Base-by-base conservation (phyloP, 495 filamentous ascomycete species). In the Pseudomonodictys pantanalensis region DNA sequence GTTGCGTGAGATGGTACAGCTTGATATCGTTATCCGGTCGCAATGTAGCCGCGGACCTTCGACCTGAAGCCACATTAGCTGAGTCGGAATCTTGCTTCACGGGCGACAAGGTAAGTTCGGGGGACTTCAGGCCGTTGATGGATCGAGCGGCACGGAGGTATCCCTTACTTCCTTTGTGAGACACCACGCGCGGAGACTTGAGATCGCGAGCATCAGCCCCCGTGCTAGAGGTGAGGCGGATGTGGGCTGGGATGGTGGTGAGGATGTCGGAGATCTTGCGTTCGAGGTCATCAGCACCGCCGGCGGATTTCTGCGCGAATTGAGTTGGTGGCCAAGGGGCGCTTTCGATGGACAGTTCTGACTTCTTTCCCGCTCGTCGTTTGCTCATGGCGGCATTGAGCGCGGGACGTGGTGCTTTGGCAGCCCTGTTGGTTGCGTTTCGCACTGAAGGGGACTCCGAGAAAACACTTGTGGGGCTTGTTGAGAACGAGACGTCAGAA, bases 1-100 rank as follows among this genome's bases (percentile, higher is more conserved):
- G 80, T 30, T 91, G 86, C n/a, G 89, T 87, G 22, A 98, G 82
- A 73, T 98, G 92, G 64, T 97, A 98, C 1, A 97, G 80, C 69
- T 90, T 57, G 60, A 63, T 57, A 32, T 63, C 60, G 18, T 63
- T 63, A 20, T 64, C 54, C 35, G 23, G 26, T 50, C 54, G 17
- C 43, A 42, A 17, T 23, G 52, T 49, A 1, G 52, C 42, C 23
- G 47, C 52, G 15, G 58, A 62, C 52, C 45, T 62, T 26, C 60
- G 60, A 10, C 60, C 60, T 52, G 60, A 57, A 52, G 59, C 55
- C 26, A 41, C 29, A 25, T 57, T 57, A 48, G 58, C 58, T 12
- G 52, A 53, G 41, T 58, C 58, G 39, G 29, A 53, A 30, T 67
- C 50, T 50, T 48, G 28, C 29, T 61, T 65, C 30, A 47, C 61